Conservation (phyloP, 139 green algal species). For the Chlamydomonas asymmetrica region DNA sequence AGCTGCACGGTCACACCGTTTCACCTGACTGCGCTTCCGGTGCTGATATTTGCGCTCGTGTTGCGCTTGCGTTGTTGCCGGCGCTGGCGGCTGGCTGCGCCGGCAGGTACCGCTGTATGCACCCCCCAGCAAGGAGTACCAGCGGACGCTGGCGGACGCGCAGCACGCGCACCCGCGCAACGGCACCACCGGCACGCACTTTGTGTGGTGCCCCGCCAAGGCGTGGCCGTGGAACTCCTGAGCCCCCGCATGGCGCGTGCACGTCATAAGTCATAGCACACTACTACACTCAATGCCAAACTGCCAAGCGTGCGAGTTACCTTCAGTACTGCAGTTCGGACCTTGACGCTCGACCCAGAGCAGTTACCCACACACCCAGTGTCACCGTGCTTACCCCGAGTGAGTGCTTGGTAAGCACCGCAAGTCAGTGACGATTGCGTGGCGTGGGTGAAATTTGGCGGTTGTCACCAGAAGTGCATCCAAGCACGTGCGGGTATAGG, state of each 20-base stretch:
- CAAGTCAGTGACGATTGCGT: no score
- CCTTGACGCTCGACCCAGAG: background rate
- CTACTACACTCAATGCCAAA: slow-evolving; percentile 9
- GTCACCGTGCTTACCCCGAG: background rate
- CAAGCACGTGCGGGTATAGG: no score
- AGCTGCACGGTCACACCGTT: no score
- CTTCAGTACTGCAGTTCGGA: background rate
- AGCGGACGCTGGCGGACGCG: background rate
- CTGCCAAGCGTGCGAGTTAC: background rate
- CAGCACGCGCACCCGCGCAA: slow-evolving; percentile 30
- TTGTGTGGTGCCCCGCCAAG: slow-evolving; percentile 49
- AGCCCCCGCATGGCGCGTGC: background rate
- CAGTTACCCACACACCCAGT: background rate
- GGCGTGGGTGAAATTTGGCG: no score
- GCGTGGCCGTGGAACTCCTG: slow-evolving; percentile 52
- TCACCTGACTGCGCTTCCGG: no score
- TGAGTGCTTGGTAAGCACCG: no score
- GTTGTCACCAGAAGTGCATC: no score
- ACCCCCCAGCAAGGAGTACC: slow-evolving; percentile 41
- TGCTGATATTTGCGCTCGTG: no score
- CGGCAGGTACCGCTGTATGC: slow-evolving; percentile 65
- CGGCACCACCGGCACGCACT: slow-evolving; percentile 25
- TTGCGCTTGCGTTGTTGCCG: no score
- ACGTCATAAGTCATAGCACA: background rate
- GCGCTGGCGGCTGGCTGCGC: no score